Conservation (phyloP, 441 rosid species). For the Pelargonium cotyledonis region DNA sequence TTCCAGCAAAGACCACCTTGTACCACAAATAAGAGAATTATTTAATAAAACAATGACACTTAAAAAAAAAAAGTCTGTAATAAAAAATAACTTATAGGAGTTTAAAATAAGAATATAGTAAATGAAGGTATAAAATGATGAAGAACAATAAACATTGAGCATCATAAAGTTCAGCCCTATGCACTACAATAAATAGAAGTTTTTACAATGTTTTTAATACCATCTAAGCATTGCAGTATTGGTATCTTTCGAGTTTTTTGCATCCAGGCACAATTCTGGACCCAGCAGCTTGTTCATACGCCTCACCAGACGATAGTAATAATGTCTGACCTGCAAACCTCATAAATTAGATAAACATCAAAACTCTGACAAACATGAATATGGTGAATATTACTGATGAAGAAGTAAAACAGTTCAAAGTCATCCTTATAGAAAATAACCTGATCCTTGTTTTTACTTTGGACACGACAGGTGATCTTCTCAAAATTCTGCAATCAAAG, state of each 20-base stretch:
- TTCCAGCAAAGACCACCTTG: constrained; percentile 98
- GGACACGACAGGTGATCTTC: constrained; percentile 92
- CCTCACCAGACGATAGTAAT: constrained; percentile 91
- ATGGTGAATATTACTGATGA: not conserved
- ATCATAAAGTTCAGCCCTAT: not conserved
- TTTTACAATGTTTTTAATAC: constrained; percentile 31
- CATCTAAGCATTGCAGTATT: constrained; percentile 99
- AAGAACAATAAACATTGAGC: not conserved
- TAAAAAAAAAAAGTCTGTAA: not conserved
- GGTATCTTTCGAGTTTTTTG: constrained; percentile 93
- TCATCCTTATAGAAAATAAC: constrained; percentile 32
- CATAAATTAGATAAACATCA: constrained; percentile 8
- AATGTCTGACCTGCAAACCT: constrained; percentile 81
- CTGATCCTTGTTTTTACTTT: constrained; percentile 99
- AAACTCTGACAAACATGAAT: constrained; percentile 21
- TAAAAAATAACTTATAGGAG: not conserved
- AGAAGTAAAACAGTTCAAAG: constrained; percentile 16
- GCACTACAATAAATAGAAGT: not conserved
- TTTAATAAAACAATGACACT: not conserved
- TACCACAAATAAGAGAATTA: constrained; percentile 15
- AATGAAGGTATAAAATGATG: not conserved
- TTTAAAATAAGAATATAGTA: not conserved
- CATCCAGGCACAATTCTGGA: constrained; percentile 84
- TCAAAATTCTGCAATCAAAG: constrained; percentile 71
- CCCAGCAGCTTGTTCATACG: constrained; percentile 97